Evolutionary conservation across 2,329 filamentous ascomycete species (phyloP).

Genomic region (Aspergillus tubingensis): DNA sequence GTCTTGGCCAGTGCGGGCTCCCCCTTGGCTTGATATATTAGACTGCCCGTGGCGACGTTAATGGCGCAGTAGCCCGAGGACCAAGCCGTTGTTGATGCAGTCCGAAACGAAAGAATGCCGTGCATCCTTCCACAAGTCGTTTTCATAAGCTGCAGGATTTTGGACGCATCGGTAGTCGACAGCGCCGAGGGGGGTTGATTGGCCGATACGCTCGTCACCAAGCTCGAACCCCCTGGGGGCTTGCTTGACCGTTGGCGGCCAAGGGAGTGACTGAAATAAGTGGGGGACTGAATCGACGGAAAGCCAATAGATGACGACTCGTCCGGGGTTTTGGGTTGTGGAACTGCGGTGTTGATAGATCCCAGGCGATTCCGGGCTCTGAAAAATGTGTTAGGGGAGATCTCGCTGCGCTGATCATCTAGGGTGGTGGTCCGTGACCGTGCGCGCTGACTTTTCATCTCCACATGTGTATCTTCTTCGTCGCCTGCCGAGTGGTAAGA

Average conservation of each 20-base stretch:
- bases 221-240: conserved; percentile 30
- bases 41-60: conserved; percentile 52
- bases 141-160: conserved; percentile 54
- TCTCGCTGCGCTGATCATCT: conserved; percentile 45
- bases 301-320: conserved; percentile 50
- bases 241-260: conserved; percentile 39
- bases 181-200: conserved; percentile 37
- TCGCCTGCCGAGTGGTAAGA: conserved; percentile 34
- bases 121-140: conserved; percentile 56
- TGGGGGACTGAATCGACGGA: conserved; percentile 49
- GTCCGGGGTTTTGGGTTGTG: conserved; percentile 40
- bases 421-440: conserved; percentile 45
- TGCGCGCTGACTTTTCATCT: conserved; percentile 38
- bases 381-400: conserved; percentile 35
- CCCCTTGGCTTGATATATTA: conserved; percentile 54
- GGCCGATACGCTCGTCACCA: conserved; percentile 28
- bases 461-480: conserved; percentile 36
- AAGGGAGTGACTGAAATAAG: conserved; percentile 35
- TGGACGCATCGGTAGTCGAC: conserved; percentile 48
- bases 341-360: conserved; percentile 41
- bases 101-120: conserved; percentile 54
- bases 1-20: conserved; percentile 51
- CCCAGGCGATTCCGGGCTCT: conserved; percentile 41
- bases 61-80: conserved; percentile 55
- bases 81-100: conserved; percentile 46